Conservation (phyloP, 345 rosid genomes). For the Linum trigynum region DNA sequence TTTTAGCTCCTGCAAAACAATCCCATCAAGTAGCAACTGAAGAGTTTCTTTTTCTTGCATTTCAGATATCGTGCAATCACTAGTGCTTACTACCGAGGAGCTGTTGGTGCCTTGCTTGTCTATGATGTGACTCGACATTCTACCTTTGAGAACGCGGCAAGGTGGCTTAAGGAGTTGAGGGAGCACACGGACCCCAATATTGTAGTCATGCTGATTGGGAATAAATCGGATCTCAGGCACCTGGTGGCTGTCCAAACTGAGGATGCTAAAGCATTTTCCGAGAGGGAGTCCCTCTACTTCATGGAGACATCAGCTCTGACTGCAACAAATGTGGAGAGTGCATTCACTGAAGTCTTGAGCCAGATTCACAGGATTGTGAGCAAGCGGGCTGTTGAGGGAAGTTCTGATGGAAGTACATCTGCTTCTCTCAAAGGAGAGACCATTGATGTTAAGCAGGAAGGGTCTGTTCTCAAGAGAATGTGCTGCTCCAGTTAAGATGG, state of each 20-base stretch:
- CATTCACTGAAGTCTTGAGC: background rate
- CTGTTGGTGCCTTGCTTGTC: background rate
- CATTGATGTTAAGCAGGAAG: background rate
- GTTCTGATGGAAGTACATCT: background rate
- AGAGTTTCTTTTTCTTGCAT: background rate
- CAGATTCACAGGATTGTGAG: slow-evolving; percentile 1
- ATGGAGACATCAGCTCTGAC: background rate
- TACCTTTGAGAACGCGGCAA: background rate
- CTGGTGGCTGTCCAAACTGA: slow-evolving; percentile 1
- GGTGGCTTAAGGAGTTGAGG: slow-evolving; percentile 1
- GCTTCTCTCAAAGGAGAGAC: slow-evolving; percentile 1
- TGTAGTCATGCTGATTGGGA: slow-evolving; percentile 1
- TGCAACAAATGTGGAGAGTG: background rate
- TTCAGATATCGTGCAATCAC: slow-evolving; percentile 1
- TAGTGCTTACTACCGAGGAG: slow-evolving; percentile 2
- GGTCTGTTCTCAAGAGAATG: background rate
- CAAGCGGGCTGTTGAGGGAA: background rate
- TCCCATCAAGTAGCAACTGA: background rate
- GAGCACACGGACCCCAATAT: slow-evolving; percentile 4
- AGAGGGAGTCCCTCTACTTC: slow-evolving; percentile 4
- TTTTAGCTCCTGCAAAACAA: background rate
- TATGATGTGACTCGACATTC: background rate
- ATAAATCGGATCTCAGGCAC: slow-evolving; percentile 2
- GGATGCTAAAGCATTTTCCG: background rate
- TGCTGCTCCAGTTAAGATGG: background rate